Evolutionary conservation across 306 rosid genomes (phyloP).

Genomic region (Cucurbita pepo): DNA sequence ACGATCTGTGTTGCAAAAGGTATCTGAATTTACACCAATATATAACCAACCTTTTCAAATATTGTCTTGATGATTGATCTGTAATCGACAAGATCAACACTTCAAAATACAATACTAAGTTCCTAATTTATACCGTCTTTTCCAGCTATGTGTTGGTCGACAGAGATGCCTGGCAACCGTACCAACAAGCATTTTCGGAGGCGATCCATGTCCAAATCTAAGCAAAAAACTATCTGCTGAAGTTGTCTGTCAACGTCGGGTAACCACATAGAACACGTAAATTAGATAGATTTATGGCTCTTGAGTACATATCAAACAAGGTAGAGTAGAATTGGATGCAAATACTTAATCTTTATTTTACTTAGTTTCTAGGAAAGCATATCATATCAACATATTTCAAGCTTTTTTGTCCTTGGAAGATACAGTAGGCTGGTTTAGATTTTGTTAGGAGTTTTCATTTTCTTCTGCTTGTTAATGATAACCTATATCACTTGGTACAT

Average conservation of each 20-base stretch:
- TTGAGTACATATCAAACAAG: background rate
- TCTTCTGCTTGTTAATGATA: background rate
- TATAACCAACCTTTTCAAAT: background rate
- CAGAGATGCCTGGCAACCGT: conserved; percentile 27
- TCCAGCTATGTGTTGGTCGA: conserved; percentile 49
- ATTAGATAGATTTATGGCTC: background rate
- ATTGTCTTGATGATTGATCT: background rate
- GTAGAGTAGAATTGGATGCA: background rate
- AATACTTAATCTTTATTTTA: background rate
- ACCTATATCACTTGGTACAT: background rate
- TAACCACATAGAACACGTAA: background rate
- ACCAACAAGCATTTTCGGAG: conserved; percentile 35
- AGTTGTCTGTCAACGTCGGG: conserved; percentile 36
- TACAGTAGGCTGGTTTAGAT: background rate
- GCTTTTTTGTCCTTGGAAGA: background rate
- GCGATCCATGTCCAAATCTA: conserved; percentile 54
- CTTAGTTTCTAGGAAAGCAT: background rate
- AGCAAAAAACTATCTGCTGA: conserved; percentile 45
- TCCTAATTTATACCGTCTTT: background rate
- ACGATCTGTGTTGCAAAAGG: conserved; percentile 43
- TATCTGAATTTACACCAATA: conserved; percentile 5
- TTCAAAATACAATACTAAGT: background rate
- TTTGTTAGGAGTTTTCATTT: background rate
- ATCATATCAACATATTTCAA: background rate
- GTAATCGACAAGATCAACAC: background rate